Evolutionary conservation across 2,329 filamentous ascomycete genomes (phyloP).

Genomic region (Neofusicoccum kwambonambiense): DNA sequence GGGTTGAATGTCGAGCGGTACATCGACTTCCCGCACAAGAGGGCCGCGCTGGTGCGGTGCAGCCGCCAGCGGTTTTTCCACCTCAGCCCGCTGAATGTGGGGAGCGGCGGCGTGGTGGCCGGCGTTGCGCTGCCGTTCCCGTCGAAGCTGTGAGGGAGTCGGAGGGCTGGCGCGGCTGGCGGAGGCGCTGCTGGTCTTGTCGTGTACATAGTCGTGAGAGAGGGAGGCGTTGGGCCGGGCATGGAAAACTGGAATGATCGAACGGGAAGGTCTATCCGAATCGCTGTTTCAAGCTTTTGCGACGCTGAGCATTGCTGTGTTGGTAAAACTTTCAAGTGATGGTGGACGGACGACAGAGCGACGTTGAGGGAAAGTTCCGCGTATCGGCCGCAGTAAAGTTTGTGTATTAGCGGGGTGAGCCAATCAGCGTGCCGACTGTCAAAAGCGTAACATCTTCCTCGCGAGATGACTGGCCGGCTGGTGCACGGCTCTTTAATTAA

Average conservation of each 20-base stretch:
- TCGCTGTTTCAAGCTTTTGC: too few species aligned
- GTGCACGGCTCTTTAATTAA: not conserved
- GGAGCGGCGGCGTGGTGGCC: not conserved
- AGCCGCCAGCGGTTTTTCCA: conserved; percentile 69
- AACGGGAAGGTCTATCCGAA: not conserved
- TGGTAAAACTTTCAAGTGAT: not conserved
- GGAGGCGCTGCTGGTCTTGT: too few species aligned
- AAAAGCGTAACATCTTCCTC: not conserved
- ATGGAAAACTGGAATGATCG: not conserved
- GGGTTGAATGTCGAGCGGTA: conserved; percentile 72
- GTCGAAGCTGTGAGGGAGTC: not conserved
- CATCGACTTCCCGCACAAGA: conserved; percentile 70
- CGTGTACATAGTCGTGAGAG: too few species aligned
- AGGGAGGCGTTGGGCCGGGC: not conserved
- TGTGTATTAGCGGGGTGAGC: not conserved
- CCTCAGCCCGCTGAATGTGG: conserved; percentile 52
- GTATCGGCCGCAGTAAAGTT: not conserved
- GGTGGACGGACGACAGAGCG: not conserved
- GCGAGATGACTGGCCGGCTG: not conserved
- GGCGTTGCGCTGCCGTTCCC: not conserved
- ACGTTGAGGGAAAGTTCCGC: not conserved
- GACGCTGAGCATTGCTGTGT: too few species aligned
- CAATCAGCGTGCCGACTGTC: too few species aligned
- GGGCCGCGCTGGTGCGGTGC: conserved; percentile 65
- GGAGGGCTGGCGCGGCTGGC: not conserved